These are phyloP conservation scores for Rhodotorula kratochvilovae DNA, from an alignment of 768 basidiomycete species.

Conservation along the genomic window DNA sequence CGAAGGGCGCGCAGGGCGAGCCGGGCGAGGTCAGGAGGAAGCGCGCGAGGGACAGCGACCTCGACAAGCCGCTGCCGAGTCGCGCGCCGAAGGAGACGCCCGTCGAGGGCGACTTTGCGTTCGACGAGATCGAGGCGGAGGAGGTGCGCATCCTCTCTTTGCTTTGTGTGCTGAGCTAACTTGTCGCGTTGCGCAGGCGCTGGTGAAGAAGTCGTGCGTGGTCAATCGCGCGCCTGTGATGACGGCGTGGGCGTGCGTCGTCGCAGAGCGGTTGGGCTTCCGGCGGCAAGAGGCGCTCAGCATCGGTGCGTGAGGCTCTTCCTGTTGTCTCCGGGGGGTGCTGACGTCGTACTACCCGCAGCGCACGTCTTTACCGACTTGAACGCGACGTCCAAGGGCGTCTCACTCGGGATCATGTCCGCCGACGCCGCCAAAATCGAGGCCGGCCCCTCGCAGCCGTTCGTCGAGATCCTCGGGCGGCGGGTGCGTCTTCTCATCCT, in stretches of 20 bases:
- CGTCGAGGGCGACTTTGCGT: slow-evolving; percentile 59
- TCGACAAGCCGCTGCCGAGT: slow-evolving; percentile 61
- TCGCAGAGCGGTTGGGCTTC: slow-evolving; percentile 82
- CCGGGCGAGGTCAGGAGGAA: slow-evolving; percentile 54
- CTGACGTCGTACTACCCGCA: slow-evolving; percentile 44
- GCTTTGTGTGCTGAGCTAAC: not conserved
- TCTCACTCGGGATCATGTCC: slow-evolving; percentile 66
- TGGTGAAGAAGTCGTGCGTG: slow-evolving; percentile 60
- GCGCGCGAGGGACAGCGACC: slow-evolving; percentile 49
- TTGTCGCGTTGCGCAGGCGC: slow-evolving; percentile 50
- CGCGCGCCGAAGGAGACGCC: slow-evolving; percentile 52
- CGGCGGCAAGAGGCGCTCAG: slow-evolving; percentile 82
- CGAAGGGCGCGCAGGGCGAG: slow-evolving; percentile 14
- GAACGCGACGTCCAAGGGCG: slow-evolving; percentile 79
- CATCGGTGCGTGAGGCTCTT: slow-evolving; percentile 59
- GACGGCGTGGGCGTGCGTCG: slow-evolving; percentile 85
- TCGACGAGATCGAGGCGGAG: slow-evolving; percentile 69
- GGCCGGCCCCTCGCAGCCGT: slow-evolving; percentile 68
- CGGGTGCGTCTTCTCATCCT: slow-evolving; percentile 52
- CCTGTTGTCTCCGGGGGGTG: too few species aligned
- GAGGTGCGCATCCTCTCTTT: slow-evolving; percentile 51
- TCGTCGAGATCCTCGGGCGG: slow-evolving; percentile 70
- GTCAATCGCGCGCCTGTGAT: slow-evolving; percentile 90
- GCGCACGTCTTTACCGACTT: slow-evolving; percentile 91
- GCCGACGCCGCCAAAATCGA: slow-evolving; percentile 50